Percentiles rank a stretch among this genome's conserved stretches.
Conservation (phyloP, 352 stramenopile species). For the Aphanomyces invadans region DNA sequence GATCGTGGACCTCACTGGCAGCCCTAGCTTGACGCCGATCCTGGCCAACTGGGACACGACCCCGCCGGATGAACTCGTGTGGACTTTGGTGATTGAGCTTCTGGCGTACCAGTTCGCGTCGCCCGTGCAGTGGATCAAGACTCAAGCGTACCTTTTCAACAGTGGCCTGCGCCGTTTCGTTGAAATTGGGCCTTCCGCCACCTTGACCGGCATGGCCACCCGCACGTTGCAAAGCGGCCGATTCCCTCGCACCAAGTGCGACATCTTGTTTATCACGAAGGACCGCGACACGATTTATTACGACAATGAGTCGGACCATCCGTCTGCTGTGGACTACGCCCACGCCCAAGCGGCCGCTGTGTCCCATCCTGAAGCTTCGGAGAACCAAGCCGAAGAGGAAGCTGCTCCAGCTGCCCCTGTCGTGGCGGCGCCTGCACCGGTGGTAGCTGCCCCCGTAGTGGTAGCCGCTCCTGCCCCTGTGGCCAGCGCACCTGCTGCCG, state of each 20-base stretch:
- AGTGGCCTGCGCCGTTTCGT: conserved; percentile 57
- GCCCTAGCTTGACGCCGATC: conserved; percentile 54
- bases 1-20: conserved; percentile 64
- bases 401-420: conserved; percentile 19
- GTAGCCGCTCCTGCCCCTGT: conserved; percentile 16
- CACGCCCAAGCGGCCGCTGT: conserved; percentile 26
- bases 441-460: conserved; percentile 24
- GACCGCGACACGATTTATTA: conserved; percentile 77
- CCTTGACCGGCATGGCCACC: conserved; percentile 78
- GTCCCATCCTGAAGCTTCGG: conserved; percentile 10
- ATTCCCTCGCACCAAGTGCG: conserved; percentile 41
- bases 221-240: conserved; percentile 61
- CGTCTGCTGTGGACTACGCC: conserved; percentile 59
- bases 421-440: conserved; percentile 12
- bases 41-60: conserved; percentile 64
- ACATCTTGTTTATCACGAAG: conserved; percentile 80
- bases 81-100: conserved; percentile 76
- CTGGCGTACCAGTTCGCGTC: conserved; percentile 85
- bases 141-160: conserved; percentile 67
- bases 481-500: conserved; percentile 26
- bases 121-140: conserved; percentile 86
- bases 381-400: conserved; percentile 24
- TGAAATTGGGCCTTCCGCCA: conserved; percentile 75
- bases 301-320: conserved; percentile 50
- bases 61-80: conserved; percentile 55